Percentiles rank a stretch among this genome's conserved stretches.
Evolutionary conservation across 306 rosid species (phyloP).

Genomic region (Lathyrus sativus): DNA sequence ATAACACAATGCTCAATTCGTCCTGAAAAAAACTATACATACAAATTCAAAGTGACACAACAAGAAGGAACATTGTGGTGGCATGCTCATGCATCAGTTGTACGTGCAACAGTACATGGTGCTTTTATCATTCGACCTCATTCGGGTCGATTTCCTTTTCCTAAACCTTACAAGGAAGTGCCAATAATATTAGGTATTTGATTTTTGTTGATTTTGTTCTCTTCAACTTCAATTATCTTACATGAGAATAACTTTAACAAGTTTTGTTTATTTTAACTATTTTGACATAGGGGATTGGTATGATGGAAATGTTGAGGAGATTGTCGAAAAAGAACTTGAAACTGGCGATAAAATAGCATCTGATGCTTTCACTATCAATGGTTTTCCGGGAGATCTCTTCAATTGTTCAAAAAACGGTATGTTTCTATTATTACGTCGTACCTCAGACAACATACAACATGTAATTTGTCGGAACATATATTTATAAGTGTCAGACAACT

Average conservation of each 20-base stretch:
- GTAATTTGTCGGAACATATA: too few species aligned
- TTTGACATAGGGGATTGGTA: conserved; percentile 61
- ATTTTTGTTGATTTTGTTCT: neutral
- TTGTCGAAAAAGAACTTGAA: neutral
- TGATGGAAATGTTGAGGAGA: conserved; percentile 40
- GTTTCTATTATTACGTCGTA: neutral
- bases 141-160: conserved; percentile 36
- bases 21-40: conserved; percentile 37
- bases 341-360: conserved; percentile 33
- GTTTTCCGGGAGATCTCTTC: conserved; percentile 60
- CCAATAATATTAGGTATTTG: conserved; percentile 35
- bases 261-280: neutral
- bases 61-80: conserved; percentile 83
- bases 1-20: conserved; percentile 64
- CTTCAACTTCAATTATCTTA: neutral
- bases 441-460: too few species aligned
- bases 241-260: neutral
- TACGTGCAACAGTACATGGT: conserved; percentile 66
- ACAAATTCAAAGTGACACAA: conserved; percentile 47
- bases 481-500: too few species aligned
- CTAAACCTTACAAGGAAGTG: conserved; percentile 43
- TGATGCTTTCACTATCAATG: conserved; percentile 63
- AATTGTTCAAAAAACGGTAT: conserved; percentile 56
- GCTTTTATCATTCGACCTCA: conserved; percentile 54
- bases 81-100: conserved; percentile 60